These are phyloP conservation scores for Excoecaria agallocha DNA, from an alignment of 345 rosid genomes.

Conservation along the genomic window DNA sequence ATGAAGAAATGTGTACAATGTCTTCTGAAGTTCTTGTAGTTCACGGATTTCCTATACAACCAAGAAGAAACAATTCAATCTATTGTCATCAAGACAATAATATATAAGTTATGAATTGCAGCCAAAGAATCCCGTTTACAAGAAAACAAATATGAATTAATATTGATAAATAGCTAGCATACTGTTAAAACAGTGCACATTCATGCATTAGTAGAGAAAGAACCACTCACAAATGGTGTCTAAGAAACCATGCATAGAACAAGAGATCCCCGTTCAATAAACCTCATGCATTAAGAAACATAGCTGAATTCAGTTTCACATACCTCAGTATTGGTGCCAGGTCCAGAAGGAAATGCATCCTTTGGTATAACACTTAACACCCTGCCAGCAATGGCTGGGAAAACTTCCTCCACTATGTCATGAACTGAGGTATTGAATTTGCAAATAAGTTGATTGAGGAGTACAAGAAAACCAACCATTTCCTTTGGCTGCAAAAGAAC, in stretches of 20 bases:
- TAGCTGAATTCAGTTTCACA: slow-evolving; percentile 2
- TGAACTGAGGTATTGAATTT: slow-evolving; percentile 65
- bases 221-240: background rate
- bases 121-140: background rate
- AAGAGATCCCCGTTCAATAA: background rate
- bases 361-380: slow-evolving; percentile 58
- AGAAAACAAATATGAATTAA: background rate
- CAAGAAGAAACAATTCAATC: background rate
- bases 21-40: slow-evolving; percentile 83
- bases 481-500: slow-evolving; percentile 78
- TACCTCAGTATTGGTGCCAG: slow-evolving; percentile 81
- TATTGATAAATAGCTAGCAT: background rate
- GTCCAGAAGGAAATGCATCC: slow-evolving; percentile 56
- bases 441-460: slow-evolving; percentile 92
- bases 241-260: background rate
- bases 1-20: slow-evolving; percentile 76
- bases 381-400: slow-evolving; percentile 80
- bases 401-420: slow-evolving; percentile 82
- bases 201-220: background rate
- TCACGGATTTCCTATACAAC: slow-evolving; percentile 75
- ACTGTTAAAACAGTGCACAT: background rate
- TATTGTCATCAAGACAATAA: background rate
- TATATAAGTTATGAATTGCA: background rate
- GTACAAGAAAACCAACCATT: slow-evolving; percentile 68
- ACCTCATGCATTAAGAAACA: slow-evolving; percentile 8